Evolutionary conservation across 331 rosid genomes (phyloP).

Genomic region (Erythrophleum ivorense): DNA sequence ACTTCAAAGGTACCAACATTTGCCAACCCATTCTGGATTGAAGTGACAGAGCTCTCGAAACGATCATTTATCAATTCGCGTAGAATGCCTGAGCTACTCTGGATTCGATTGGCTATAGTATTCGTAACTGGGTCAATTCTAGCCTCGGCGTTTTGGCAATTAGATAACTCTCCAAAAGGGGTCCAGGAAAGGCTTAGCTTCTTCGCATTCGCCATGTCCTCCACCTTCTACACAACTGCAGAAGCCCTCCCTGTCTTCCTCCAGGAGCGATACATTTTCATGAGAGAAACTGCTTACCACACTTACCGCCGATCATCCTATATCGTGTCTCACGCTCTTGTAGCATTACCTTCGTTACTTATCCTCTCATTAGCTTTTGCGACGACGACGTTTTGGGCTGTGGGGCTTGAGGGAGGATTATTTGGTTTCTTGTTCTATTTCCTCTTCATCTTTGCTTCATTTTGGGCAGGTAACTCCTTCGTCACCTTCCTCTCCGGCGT

Average conservation of each 20-base stretch:
- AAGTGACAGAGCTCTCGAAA: constrained; percentile 1
- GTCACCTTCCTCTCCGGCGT: constrained; percentile 14
- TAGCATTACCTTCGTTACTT: neutral
- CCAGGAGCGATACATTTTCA: constrained; percentile 69
- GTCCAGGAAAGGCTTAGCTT: constrained; percentile 16
- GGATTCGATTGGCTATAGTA: neutral
- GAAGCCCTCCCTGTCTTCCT: constrained; percentile 68
- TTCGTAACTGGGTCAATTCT: neutral
- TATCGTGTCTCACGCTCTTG: constrained; percentile 11
- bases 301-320: constrained; percentile 45
- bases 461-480: constrained; percentile 22
- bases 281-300: constrained; percentile 68
- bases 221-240: constrained; percentile 41
- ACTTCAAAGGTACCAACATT: constrained; percentile 44
- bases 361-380: neutral
- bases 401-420: constrained; percentile 3
- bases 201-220: constrained; percentile 28
- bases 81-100: neutral
- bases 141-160: constrained; percentile 2
- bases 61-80: neutral
- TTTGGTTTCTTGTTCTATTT: constrained; percentile 8
- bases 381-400: constrained; percentile 1
- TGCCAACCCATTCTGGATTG: constrained; percentile 2
- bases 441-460: constrained; percentile 5
- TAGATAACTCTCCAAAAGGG: constrained; percentile 18